Base-by-base conservation (phyloP, 768 basidiomycete species). In the Mycena haematopus region DNA sequence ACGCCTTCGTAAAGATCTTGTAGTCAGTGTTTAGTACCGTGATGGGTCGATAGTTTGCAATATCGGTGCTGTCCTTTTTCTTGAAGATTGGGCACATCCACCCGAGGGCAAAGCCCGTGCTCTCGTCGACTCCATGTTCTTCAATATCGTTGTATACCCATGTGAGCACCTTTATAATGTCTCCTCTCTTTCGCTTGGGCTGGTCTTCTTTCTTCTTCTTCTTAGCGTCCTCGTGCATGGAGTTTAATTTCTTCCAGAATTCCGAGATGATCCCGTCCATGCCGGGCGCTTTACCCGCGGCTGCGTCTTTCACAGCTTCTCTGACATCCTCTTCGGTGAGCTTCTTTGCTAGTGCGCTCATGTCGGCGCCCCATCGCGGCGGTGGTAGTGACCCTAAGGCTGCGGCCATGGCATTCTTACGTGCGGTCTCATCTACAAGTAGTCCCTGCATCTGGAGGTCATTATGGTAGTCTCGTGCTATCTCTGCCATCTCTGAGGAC, bases 1-100 rank as follows among this genome's bases (percentile, higher is more conserved):
- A 47, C 3, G 60, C 60, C 25, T 62, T 62, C 4, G 60, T 62
- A n/a, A 62, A 62, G 1, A 62, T 62, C 29, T 62, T 62, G 21
- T 62, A 62, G 33, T 62, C 60, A 0, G 44, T 45, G 27, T 57
- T 57, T 6, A 57, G 22, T 17, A 57, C 56, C 7, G 56, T 57
- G 7, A 57, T 57, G 1, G 56, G 56, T 0, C 56, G 10, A 15
- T 57, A 57, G 22, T 57, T 57, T 3, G 56, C 56, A 0, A 57
- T 57, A 24, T 57, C 56, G 1, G 56, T 36, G 2, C 1, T 10
- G 9, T 57, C 56, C 10, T 57, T 57, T 33, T 57, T 57, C 13
- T 57, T 56, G 19, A 25, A 56, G 9, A 56, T 46, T 2, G 55
- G 55, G 55, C 55, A 56, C 55, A 56, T 56, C 56, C 56, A 57